Conservation (phyloP, 2,329 filamentous ascomycete species). For the Trichophyton schoenleinii region DNA sequence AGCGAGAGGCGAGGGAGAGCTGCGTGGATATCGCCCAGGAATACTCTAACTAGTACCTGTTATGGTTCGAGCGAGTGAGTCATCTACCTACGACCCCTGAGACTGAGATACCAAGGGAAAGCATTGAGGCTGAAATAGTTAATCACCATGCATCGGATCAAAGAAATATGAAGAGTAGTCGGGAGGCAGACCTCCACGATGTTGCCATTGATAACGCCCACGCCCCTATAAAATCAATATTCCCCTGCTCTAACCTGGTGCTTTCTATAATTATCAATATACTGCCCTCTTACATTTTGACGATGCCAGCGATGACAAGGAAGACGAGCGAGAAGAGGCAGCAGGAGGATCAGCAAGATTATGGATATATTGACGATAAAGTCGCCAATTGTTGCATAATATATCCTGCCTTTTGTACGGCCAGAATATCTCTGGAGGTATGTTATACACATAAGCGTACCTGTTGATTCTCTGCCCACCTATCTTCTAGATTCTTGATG, state of each 20-base stretch:
- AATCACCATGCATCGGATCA: too few species aligned
- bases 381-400: not conserved
- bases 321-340: not conserved
- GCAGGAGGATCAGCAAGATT: not conserved
- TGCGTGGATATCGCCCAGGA: too few species aligned
- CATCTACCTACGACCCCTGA: too few species aligned
- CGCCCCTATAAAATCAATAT: too few species aligned
- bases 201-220: too few species aligned
- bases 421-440: constrained; percentile 5
- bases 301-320: not conserved
- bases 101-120: too few species aligned
- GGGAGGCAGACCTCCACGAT: too few species aligned
- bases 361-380: not conserved
- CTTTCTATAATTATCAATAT: not conserved
- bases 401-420: constrained; percentile 6
- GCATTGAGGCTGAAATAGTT: too few species aligned
- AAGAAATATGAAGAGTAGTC: too few species aligned
- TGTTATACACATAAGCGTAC: not conserved
- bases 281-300: not conserved
- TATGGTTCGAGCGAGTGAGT: too few species aligned
- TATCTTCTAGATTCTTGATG: constrained; percentile 7
- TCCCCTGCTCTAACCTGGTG: not conserved
- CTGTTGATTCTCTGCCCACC: not conserved
- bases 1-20: not conserved
- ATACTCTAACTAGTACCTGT: too few species aligned